Evolutionary conservation across 192 early-diverging fungal species (phyloP).

Genomic region (Backusella australiensis): DNA sequence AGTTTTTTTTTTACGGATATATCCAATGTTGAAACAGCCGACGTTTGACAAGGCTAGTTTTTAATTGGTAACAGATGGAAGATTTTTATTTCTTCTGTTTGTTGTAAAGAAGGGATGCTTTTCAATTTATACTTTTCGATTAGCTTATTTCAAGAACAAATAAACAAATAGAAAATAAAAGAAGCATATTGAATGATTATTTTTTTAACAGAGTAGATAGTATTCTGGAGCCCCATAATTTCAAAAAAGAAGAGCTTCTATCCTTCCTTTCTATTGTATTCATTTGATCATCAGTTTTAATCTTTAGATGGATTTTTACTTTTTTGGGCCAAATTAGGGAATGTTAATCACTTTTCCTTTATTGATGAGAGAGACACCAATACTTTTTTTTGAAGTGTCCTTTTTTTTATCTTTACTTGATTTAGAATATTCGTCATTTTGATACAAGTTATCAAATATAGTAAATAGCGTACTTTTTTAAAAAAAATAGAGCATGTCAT

Average conservation of each 20-base stretch:
- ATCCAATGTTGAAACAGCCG: background rate
- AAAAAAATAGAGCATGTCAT: background rate
- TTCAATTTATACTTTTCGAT: constrained; percentile 6
- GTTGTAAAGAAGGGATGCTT: background rate
- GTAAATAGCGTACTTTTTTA: background rate
- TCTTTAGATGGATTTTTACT: background rate
- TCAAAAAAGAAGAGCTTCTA: background rate
- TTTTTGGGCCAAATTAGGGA: background rate
- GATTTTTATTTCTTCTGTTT: background rate
- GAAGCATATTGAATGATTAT: background rate
- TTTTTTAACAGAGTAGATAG: background rate
- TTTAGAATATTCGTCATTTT: background rate
- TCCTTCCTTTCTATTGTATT: background rate
- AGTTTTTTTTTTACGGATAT: background rate
- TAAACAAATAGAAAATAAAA: background rate
- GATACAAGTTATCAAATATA: background rate
- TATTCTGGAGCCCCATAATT: background rate
- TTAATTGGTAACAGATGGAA: background rate
- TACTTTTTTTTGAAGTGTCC: background rate
- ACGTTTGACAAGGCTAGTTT: background rate
- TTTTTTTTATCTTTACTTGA: background rate
- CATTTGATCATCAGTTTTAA: background rate
- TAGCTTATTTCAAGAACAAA: background rate
- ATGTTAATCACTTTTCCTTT: background rate
- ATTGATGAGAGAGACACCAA: background rate